Evolutionary conservation across 1,284 basidiomycete species (phyloP).

Genomic region (Termitomyces sp.): DNA sequence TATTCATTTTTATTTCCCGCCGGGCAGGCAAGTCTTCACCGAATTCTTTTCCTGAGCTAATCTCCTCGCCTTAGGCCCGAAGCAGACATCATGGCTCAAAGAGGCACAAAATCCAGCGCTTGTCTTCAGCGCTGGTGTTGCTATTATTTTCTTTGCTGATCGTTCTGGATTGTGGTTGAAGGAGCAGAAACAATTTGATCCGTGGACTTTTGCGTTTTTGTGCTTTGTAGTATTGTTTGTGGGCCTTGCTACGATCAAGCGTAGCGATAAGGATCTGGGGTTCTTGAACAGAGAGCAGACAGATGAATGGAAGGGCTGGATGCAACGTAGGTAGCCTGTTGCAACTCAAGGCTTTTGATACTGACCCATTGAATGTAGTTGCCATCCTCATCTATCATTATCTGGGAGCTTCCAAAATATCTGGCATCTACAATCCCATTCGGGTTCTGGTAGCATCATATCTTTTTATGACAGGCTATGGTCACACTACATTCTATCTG

Average conservation of each 20-base stretch:
- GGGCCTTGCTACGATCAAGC: conserved; percentile 65
- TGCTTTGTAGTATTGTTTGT: conserved; percentile 47
- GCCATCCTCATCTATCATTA: conserved; percentile 89
- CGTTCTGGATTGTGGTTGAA: conserved; percentile 81
- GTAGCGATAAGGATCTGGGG: conserved; percentile 75
- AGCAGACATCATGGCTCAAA: conserved; percentile 8
- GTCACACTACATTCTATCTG: conserved; percentile 73
- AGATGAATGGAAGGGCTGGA: conserved; percentile 96
- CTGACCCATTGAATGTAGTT: conserved; percentile 39
- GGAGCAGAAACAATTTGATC: conserved; percentile 79
- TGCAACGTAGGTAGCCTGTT: conserved; percentile 65
- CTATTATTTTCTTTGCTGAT: conserved; percentile 73
- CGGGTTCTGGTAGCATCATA: conserved; percentile 85
- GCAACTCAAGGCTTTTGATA: conserved; percentile 2
- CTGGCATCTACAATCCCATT: conserved; percentile 87
- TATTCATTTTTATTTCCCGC: conserved; percentile 32
- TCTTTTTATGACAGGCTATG: conserved; percentile 78
- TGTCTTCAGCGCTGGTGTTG: conserved; percentile 61
- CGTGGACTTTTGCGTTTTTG: conserved; percentile 62
- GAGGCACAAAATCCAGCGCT: conserved; percentile 32
- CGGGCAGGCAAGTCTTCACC: conserved; percentile 19
- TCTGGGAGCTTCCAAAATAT: conserved; percentile 79
- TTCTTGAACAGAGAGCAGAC: conserved; percentile 89
- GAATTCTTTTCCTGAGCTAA: not conserved
- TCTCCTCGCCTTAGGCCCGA: conserved; percentile 4